Evolutionary conservation across 225 moss, liverwort and hornwort species (phyloP).

Genomic region (Bryum argenteum): DNA sequence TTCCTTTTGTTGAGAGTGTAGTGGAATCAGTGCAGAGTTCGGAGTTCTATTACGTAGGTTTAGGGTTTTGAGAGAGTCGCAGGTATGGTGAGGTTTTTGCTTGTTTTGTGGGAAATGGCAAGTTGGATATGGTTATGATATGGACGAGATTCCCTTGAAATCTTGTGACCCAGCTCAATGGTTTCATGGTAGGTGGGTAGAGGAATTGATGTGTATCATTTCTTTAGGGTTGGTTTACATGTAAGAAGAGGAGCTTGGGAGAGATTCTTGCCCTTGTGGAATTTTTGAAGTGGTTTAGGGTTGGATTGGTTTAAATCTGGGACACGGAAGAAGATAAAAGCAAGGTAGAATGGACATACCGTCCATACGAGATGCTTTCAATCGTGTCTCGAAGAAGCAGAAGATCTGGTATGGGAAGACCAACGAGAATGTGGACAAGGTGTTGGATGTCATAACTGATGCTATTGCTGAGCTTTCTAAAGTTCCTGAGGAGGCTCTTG

Average conservation of each 20-base stretch:
- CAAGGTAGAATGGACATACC: conserved; percentile 69
- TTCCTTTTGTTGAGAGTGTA: background rate
- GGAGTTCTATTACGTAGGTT: conserved; percentile 24
- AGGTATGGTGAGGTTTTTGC: conserved; percentile 17
- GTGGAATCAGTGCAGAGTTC: background rate
- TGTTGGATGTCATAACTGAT: conserved; percentile 67
- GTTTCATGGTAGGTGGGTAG: background rate
- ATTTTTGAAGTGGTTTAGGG: conserved; percentile 30
- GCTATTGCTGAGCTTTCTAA: conserved; percentile 71
- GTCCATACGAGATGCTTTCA: conserved; percentile 78
- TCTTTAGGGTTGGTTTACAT: conserved; percentile 11
- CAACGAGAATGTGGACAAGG: conserved; percentile 85
- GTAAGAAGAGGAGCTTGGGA: conserved; percentile 23
- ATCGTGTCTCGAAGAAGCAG: conserved; percentile 92
- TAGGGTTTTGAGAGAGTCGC: conserved; percentile 39
- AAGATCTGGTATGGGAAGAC: conserved; percentile 87
- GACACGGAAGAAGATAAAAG: conserved; percentile 22
- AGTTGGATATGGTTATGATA: conserved; percentile 5
- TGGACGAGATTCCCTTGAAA: background rate
- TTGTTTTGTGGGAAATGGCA: background rate
- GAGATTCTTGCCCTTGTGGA: conserved; percentile 12
- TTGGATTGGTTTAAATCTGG: conserved; percentile 35
- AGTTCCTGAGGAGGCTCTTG: conserved; percentile 50
- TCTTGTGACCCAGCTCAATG: conserved; percentile 17
- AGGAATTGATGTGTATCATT: background rate